Evolutionary conservation across 2,329 filamentous ascomycete genomes (phyloP).

Genomic region (Lizonia empirigonia): DNA sequence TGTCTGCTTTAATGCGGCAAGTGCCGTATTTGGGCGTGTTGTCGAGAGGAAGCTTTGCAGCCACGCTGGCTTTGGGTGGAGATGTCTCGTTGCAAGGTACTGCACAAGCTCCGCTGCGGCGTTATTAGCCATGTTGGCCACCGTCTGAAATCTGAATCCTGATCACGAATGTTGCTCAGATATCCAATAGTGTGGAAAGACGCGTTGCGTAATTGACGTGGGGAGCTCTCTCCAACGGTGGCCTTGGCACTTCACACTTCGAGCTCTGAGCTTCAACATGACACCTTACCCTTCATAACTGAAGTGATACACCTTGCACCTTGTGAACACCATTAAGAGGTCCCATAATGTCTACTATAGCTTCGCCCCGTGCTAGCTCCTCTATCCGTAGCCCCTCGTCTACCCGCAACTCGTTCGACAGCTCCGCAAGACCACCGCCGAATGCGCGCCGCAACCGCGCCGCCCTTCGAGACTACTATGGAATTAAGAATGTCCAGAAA

Average conservation of each 20-base stretch:
- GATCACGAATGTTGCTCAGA: not conserved
- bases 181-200: not conserved
- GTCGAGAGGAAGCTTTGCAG: slow-evolving; percentile 66
- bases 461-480: slow-evolving; percentile 93
- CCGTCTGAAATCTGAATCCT: slow-evolving; percentile 1
- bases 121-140: slow-evolving; percentile 34
- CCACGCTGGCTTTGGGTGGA: slow-evolving; percentile 65
- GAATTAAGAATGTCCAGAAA: slow-evolving; percentile 64
- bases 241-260: slow-evolving; percentile 28
- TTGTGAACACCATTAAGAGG: slow-evolving; percentile 4
- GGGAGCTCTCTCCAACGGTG: slow-evolving; percentile 18
- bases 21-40: slow-evolving; percentile 61
- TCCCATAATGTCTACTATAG: slow-evolving; percentile 61
- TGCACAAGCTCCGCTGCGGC: slow-evolving; percentile 50
- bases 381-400: slow-evolving; percentile 71
- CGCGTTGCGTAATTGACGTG: slow-evolving; percentile 36
- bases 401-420: slow-evolving; percentile 74
- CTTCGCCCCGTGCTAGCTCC: slow-evolving; percentile 64
- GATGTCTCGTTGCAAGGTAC: slow-evolving; percentile 62
- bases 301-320: not conserved
- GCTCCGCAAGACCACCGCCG: slow-evolving; percentile 48
- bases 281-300: not conserved
- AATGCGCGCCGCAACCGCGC: slow-evolving; percentile 71
- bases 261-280: slow-evolving; percentile 7
- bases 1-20: slow-evolving; percentile 76